Evolutionary conservation across 768 basidiomycete genomes (phyloP).

Genomic region (Termitomyces sp.): DNA sequence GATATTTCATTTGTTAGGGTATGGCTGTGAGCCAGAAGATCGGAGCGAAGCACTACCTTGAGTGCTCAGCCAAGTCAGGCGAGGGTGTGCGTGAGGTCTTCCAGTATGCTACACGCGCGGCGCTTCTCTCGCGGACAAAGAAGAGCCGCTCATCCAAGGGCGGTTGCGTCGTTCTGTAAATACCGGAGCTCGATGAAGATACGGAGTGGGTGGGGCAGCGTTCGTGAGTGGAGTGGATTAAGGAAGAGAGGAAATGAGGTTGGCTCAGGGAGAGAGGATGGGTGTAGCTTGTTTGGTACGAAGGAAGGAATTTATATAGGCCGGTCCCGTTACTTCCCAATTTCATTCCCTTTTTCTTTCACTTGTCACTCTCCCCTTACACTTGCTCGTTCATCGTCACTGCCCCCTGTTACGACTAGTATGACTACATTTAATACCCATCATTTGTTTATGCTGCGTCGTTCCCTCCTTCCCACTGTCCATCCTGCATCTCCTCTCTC

Average conservation of each 20-base stretch:
- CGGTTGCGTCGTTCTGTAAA: conserved; percentile 15
- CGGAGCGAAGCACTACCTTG: conserved; percentile 92
- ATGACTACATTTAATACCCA: conserved; percentile 6
- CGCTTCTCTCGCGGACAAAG: conserved; percentile 50
- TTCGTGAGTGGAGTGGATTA: background rate
- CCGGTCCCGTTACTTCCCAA: conserved; percentile 6
- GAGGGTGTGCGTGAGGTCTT: conserved; percentile 98
- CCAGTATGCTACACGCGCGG: conserved; percentile 94
- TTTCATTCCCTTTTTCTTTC: background rate
- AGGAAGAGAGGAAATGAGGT: background rate
- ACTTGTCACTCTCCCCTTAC: background rate
- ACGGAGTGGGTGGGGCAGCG: background rate
- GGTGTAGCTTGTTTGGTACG: background rate
- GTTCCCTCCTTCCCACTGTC: background rate
- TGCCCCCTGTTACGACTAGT: background rate
- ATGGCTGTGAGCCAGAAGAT: conserved; percentile 96
- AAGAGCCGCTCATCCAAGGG: conserved; percentile 14
- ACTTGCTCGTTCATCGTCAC: background rate
- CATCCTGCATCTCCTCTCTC: background rate
- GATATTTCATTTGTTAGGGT: conserved; percentile 48
- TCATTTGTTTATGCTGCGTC: conserved; percentile 1
- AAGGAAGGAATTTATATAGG: conserved; percentile 1
- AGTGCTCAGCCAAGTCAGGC: conserved; percentile 94
- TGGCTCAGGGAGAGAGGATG: background rate
- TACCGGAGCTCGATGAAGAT: background rate